Base-by-base conservation (phyloP, 1,284 basidiomycete genomes). In the Gomphus sp. region DNA sequence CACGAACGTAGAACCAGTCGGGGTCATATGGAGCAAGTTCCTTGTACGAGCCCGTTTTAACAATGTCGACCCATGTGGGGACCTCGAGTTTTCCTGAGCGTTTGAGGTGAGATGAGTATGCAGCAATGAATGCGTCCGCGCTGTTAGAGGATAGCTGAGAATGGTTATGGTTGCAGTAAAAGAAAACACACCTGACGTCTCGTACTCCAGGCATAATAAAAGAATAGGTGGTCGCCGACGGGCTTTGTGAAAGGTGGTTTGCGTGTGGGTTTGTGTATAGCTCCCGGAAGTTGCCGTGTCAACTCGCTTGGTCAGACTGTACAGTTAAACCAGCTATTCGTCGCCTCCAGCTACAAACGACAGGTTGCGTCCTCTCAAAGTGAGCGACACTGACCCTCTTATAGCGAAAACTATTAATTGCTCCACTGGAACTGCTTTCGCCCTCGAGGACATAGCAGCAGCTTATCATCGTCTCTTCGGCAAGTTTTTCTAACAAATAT, bases 1-100 rank as follows among this genome's bases (percentile, higher is more conserved):
- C 91, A 69, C 96, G 93, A 72, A 97, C 82, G 80, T 99, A 99
- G 85, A 87, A 99, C 96, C 96, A 99, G 77, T 99, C 97, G 56
- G 93, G 91, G 77, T 99, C 94, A 79, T 98, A 98, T 61, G 96
- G 96, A 58, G 95, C 95, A 65, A 96, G 92, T 80, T 99, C 96
- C 80, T 98, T 99, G 84, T 82, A 96, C 64, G 90, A 78, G 72
- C 93, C 97, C 62, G 96, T 99, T 84, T 99, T 99, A 75, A 99
- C 96, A 69, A 98, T 83, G 77, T 99, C 96, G 63, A 94, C 96
- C 97, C 97, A 99, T 76, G 87, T 90, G 68, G 96, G 96, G 66
- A 99, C 92, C 80, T 99, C 96, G 70, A 97, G 89, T 81, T 96
- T 96, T 74, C 93, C 93, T 63, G 93, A 93, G 68, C 93, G 88